Conservation (phyloP, 352 stramenopile species). For the Phytophthora nicotianae region DNA sequence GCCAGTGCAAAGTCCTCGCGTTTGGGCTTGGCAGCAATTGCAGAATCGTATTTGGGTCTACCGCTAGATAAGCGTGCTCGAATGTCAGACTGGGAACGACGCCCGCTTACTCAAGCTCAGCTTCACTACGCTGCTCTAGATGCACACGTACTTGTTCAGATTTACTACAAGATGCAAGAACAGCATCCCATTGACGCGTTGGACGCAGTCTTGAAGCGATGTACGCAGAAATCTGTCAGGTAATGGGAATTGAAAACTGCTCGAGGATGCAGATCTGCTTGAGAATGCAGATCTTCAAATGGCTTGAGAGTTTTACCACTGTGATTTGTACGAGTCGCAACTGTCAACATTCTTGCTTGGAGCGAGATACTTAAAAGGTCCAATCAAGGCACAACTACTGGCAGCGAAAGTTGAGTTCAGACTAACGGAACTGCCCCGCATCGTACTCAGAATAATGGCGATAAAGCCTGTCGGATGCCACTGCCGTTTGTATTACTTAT, state of each 20-base stretch:
- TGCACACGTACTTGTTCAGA: conserved; percentile 65
- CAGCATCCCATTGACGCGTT: conserved; percentile 36
- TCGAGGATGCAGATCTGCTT: too few relatives aligned
- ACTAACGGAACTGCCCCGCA: too few relatives aligned
- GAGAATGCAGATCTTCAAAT: too few relatives aligned
- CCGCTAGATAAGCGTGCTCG: conserved; percentile 73
- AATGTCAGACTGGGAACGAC: conserved; percentile 81
- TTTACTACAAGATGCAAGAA: conserved; percentile 63
- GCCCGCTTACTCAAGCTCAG: conserved; percentile 67
- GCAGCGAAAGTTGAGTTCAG: too few relatives aligned
- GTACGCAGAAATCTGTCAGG: conserved; percentile 48
- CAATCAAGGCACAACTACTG: too few relatives aligned
- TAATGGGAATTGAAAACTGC: conserved; percentile 25
- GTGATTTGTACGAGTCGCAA: too few relatives aligned
- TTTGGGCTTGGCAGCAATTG: conserved; percentile 56
- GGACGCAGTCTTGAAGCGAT: conserved; percentile 33
- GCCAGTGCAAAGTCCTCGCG: conserved; percentile 25
- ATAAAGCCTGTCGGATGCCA: neutral
- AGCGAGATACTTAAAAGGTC: too few relatives aligned
- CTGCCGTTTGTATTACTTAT: conserved; percentile 29
- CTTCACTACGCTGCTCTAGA: conserved; percentile 78
- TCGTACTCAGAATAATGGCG: neutral
- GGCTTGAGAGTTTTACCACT: too few relatives aligned
- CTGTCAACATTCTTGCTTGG: too few relatives aligned
- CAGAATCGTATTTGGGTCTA: conserved; percentile 59